Percentiles rank a stretch among this genome's conserved stretches.
Evolutionary conservation across 805 yeast species (phyloP).

Genomic region (Kuraishia piskuri): DNA sequence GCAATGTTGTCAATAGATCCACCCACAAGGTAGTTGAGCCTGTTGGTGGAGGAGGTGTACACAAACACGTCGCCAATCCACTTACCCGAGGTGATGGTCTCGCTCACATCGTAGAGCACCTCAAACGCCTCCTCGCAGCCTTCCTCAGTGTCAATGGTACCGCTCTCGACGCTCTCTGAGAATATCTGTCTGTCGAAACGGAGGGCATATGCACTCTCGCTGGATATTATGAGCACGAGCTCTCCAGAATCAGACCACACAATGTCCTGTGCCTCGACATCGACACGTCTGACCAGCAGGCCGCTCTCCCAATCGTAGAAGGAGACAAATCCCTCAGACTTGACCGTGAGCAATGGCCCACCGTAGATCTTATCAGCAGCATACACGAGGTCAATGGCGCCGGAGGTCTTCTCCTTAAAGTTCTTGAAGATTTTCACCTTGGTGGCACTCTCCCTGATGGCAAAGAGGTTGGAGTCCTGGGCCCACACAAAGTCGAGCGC

Average conservation of each 20-base stretch:
- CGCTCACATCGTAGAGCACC: slow-evolving; percentile 74
- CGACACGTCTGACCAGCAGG: slow-evolving; percentile 75
- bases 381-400: slow-evolving; percentile 56
- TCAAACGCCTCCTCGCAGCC: slow-evolving; percentile 86
- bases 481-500: slow-evolving; percentile 95
- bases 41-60: slow-evolving; percentile 78
- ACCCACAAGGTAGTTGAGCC: slow-evolving; percentile 92
- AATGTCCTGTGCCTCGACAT: slow-evolving; percentile 75
- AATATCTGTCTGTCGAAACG: slow-evolving; percentile 63
- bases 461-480: slow-evolving; percentile 79
- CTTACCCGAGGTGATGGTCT: slow-evolving; percentile 76
- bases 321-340: slow-evolving; percentile 75
- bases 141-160: slow-evolving; percentile 63
- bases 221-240: slow-evolving; percentile 64
- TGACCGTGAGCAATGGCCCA: slow-evolving; percentile 83
- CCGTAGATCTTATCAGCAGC: slow-evolving; percentile 76
- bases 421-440: slow-evolving; percentile 69
- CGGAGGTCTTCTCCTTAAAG: slow-evolving; percentile 68
- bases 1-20: slow-evolving; percentile 87
- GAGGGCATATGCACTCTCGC: slow-evolving; percentile 71
- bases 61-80: slow-evolving; percentile 98
- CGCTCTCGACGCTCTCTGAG: slow-evolving; percentile 50
- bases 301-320: slow-evolving; percentile 95
- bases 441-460: slow-evolving; percentile 63
- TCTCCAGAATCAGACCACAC: slow-evolving; percentile 95